These are phyloP conservation scores for Rhododendron ovatum DNA, from an alignment of 148 eudicot genomes.

Conservation along the genomic window DNA sequence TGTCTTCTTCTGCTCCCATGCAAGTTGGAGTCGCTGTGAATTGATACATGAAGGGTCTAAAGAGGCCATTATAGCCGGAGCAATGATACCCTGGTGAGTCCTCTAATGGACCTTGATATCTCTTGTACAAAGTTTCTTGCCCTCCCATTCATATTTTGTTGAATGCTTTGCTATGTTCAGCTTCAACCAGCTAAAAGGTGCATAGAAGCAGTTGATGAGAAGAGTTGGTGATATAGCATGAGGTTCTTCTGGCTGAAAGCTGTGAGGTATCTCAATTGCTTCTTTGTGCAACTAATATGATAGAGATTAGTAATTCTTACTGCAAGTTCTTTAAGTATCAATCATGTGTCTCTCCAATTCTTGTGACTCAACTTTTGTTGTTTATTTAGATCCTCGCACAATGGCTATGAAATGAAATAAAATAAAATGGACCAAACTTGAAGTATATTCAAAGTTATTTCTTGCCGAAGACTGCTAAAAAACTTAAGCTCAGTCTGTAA, in stretches of 20 bases:
- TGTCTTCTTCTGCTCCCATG: neutral
- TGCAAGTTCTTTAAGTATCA: neutral
- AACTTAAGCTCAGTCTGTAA: neutral
- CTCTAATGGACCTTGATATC: neutral
- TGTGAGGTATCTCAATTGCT: neutral
- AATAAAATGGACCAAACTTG: neutral
- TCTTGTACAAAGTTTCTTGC: neutral
- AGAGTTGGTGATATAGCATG: neutral
- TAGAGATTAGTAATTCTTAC: neutral
- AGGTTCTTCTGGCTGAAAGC: neutral
- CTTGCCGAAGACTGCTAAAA: neutral
- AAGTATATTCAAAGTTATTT: neutral
- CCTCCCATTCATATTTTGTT: neutral
- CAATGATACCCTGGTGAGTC: neutral
- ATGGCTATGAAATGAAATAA: neutral
- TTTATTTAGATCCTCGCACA: neutral
- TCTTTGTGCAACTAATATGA: neutral
- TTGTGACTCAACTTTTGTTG: neutral
- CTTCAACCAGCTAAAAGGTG: neutral
- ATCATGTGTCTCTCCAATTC: neutral
- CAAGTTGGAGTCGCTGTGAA: neutral
- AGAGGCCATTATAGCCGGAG: neutral
- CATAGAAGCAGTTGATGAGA: neutral
- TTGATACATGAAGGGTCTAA: neutral
- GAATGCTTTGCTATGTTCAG: neutral